Evolutionary conservation across 805 yeast genomes (phyloP), one percentile per base, ranked within the genome.

Genomic region (Kockiozyma suomiensis): DNA sequence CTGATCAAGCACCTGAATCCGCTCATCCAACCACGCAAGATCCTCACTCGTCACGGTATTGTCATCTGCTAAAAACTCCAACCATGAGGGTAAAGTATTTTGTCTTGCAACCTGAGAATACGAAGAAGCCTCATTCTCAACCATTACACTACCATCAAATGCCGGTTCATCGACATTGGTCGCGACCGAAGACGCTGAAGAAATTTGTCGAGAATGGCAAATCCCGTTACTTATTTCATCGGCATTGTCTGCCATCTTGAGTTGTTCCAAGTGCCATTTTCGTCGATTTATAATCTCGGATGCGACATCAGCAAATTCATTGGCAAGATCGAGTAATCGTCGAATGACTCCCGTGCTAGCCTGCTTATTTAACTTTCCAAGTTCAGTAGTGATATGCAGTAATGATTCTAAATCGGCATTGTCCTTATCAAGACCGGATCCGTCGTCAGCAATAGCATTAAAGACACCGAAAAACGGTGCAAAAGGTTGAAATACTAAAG

Each of bases 401-500:
- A 61, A 37, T 12, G 54, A 15, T 23, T 43, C 46, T 33, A 61
- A 23, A 33, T 61, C 64, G 3, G 52, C 51, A 32, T 47, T 55
- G 28, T 61, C 59, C 21, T 17, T 40, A 10, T 52, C 62, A 19
- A 41, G 37, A 13, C 37, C 56, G 12, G 58, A 48, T 15, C 62
- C 56, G n/a, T 46, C 51, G 12, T 38, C 42, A 6, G 59, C 62
- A 28, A 61, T 52, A 13, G 64, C 64, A 33, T 50, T 50, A 45
- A 57, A 61, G 15, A 61, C 62, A 19, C 64, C 64, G 38, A 61
- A 61, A 40, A 61, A 61, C 30, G 64, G 61, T 15, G 64, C 64
- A 25, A 61, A 61, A 10, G 64, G 64, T 50, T 61, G 64, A 43
- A 61, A 61, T 17, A 61, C 56, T 25, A 61, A 50, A 13, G 64